Evolutionary conservation across 2,329 filamentous ascomycete species (phyloP).

Genomic region (Alternaria sp.): DNA sequence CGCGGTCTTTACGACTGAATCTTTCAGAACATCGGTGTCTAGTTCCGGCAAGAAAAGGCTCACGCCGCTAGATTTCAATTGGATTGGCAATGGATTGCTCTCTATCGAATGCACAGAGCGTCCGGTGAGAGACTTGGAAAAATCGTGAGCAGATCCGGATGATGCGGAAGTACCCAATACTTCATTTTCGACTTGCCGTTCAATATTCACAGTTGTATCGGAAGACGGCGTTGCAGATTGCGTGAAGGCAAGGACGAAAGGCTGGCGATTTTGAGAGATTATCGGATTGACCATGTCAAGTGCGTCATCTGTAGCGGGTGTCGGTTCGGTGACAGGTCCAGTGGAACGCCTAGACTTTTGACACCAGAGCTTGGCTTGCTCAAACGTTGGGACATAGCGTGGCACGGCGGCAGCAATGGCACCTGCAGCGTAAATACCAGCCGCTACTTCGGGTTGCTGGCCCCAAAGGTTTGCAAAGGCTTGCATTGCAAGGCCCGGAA

Average conservation of each 20-base stretch:
- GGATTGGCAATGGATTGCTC: background rate
- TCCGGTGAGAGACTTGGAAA: background rate
- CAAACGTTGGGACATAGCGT: slow-evolving; percentile 1
- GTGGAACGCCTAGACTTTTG: background rate
- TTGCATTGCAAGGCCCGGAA: background rate
- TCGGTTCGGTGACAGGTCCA: background rate
- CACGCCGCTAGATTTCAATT: background rate
- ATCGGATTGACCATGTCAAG: background rate
- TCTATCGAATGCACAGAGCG: background rate
- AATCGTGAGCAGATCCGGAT: background rate
- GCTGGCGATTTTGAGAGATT: background rate
- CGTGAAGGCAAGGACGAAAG: background rate
- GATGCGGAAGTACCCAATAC: background rate
- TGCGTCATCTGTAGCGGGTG: background rate
- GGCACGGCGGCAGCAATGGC: slow-evolving; percentile 3
- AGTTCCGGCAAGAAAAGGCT: background rate
- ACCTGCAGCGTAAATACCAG: slow-evolving; percentile 5
- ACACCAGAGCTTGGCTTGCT: slow-evolving; percentile 9
- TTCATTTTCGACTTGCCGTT: background rate
- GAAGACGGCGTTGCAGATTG: background rate
- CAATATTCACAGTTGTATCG: background rate
- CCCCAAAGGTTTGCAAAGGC: slow-evolving; percentile 3
- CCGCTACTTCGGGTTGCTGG: slow-evolving; percentile 1
- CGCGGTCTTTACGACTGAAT: background rate
- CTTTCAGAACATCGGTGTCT: background rate